These are phyloP conservation scores for Paxillus involutus DNA, from an alignment of 768 basidiomycete genomes.

Conservation along the genomic window DNA sequence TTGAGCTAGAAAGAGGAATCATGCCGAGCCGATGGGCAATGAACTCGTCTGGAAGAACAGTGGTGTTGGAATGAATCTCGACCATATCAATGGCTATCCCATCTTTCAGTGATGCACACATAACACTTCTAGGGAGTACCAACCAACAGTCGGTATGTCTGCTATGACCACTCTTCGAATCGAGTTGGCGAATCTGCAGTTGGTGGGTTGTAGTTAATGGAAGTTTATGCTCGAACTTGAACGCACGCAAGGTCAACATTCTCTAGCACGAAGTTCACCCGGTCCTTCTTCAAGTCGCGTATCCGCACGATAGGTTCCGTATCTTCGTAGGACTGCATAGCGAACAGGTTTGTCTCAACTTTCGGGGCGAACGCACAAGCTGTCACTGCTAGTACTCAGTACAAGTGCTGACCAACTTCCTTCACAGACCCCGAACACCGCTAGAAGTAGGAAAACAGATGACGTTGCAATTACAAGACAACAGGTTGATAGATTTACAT, in stretches of 20 bases:
- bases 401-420: too few species aligned
- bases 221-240: constrained; percentile 2
- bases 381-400: too few species aligned
- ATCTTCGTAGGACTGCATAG: constrained; percentile 38
- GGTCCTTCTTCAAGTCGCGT: constrained; percentile 80
- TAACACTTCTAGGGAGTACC: constrained; percentile 29
- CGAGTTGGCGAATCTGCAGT: constrained; percentile 85
- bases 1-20: constrained; percentile 84
- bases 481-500: not conserved
- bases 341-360: not conserved
- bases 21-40: constrained; percentile 95
- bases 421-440: not conserved
- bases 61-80: constrained; percentile 86
- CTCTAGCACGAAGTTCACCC: constrained; percentile 88
- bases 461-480: not conserved
- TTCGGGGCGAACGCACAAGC: not conserved
- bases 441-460: not conserved
- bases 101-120: constrained; percentile 1
- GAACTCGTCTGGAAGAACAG: constrained; percentile 95
- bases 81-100: constrained; percentile 92
- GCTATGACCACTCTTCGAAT: constrained; percentile 93
- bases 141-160: constrained; percentile 94
- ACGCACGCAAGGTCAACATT: constrained; percentile 95
- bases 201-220: constrained; percentile 13
- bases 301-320: constrained; percentile 75